Evolutionary conservation across 2,329 filamentous ascomycete species (phyloP), one percentile per base, ranked within the genome.

Genomic region (Cyphellophora attinorum): DNA sequence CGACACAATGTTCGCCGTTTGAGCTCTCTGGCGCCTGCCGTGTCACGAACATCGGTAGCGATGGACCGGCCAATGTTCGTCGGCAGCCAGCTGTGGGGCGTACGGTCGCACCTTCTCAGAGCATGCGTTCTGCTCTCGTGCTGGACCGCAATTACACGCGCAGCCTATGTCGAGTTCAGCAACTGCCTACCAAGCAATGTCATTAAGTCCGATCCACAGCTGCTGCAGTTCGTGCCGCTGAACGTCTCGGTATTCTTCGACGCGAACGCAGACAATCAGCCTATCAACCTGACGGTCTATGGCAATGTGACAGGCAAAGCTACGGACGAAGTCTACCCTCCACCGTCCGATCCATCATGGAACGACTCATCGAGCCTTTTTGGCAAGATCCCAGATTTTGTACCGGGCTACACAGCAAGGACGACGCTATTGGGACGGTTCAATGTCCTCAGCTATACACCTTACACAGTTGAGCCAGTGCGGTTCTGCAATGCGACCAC

Each of bases 231-330:
- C 64, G 67, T 76, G 10, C 88, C 91, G 3, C 58, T 79, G 21
- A 77, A 73, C 47, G 74, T 91, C 38, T 77, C 83, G 50, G 89
- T 84, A 37, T 61, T 64, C 13, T 93, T 93, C 64, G 72, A 85
- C 49, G 68, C 72, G 17, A 57, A 63, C 11, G 62, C 72, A 43
- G 56, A 72, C 4, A 68, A 63, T 33, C 76, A 88, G 52, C 74
- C 70, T 27, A 67, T 98, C 31, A 76, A 74, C 43, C 65, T 95
- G 36, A 91, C 78, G 2, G 72, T 94, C 30, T 96, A 85, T 65
- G 89, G 88, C 33, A 95, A 96, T 58, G 85, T 96, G 18, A 83
- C 80, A 6, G 91, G 91, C 30, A 75, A 79, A 33, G 68, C 72
- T 29, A 66, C 67, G 2, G 53, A 60, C 10, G 62, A 65, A n/a